A percentile compares a stretch with the other conserved stretches of the same genome.
phyloP scores from a whole-genome alignment of 306 rosid species.

The Hippophae rhamnoides region DNA sequence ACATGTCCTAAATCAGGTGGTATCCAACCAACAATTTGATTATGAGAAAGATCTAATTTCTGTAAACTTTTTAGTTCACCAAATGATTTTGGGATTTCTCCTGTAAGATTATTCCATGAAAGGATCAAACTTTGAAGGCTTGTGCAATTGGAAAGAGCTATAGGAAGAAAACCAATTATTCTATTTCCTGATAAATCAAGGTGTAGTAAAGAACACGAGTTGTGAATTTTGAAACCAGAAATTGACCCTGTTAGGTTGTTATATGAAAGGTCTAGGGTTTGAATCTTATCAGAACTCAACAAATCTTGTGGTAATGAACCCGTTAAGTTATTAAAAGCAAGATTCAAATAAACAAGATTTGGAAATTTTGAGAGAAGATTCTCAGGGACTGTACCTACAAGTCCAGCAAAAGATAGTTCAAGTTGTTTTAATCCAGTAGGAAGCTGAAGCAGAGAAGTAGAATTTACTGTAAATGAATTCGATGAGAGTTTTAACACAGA shows the following conservation, averaged over 20 bases:
- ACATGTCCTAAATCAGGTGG: constrained; percentile 64
- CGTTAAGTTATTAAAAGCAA: constrained; percentile 67
- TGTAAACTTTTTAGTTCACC: constrained; percentile 57
- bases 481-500: constrained; percentile 49
- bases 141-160: constrained; percentile 65
- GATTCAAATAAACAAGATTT: constrained; percentile 53
- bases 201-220: constrained; percentile 52
- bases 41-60: constrained; percentile 65
- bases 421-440: constrained; percentile 65
- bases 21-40: constrained; percentile 80
- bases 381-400: constrained; percentile 60
- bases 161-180: constrained; percentile 54
- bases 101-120: constrained; percentile 42
- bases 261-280: constrained; percentile 60
- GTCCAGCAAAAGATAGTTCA: constrained; percentile 56
- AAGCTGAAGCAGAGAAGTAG: constrained; percentile 69
- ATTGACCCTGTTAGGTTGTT: constrained; percentile 78
- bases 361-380: constrained; percentile 58
- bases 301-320: constrained; percentile 57
- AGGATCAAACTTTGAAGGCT: constrained; percentile 48
- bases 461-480: constrained; percentile 56
- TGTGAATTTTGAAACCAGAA: constrained; percentile 39
- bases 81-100: constrained; percentile 61
- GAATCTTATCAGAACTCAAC: constrained; percentile 45
- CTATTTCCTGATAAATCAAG: constrained; percentile 64